These are phyloP conservation scores for Eudorina sp. DNA, from an alignment of 139 green algal genomes.

Conservation along the genomic window DNA sequence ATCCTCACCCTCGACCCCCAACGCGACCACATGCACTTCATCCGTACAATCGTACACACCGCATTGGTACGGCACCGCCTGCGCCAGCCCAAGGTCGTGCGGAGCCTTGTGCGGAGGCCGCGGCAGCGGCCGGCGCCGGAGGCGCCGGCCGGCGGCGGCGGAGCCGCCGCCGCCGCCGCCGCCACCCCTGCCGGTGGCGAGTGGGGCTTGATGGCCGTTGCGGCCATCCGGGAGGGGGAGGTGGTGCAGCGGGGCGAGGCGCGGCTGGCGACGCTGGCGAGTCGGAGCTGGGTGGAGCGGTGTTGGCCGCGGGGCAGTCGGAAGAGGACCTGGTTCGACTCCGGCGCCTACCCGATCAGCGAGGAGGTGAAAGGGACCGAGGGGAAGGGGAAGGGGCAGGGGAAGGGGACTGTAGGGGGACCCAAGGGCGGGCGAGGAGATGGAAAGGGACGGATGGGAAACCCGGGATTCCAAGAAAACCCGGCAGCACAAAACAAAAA, in stretches of 20 bases:
- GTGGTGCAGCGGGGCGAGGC: conserved; percentile 34
- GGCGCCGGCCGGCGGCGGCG: too few relatives aligned
- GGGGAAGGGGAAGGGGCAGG: too few relatives aligned
- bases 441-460: too few relatives aligned
- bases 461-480: too few relatives aligned
- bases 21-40: conserved; percentile 29
- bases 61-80: conserved; percentile 3
- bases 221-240: not conserved
- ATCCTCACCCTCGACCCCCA: conserved; percentile 46
- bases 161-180: not conserved
- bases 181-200: not conserved
- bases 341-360: conserved; percentile 49
- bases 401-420: too few relatives aligned
- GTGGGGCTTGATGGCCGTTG: conserved; percentile 13
- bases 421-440: too few relatives aligned
- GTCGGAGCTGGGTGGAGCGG: conserved; percentile 9
- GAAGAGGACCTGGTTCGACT: conserved; percentile 40
- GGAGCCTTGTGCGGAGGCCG: not conserved
- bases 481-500: too few relatives aligned
- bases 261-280: not conserved
- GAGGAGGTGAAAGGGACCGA: conserved; percentile 22
- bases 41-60: conserved; percentile 22
- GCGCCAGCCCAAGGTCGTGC: not conserved
- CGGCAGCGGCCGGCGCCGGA: not conserved
- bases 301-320: conserved; percentile 7